Evolutionary conservation across 106 monocot species (phyloP).

Genomic region (Acorus gramineus): DNA sequence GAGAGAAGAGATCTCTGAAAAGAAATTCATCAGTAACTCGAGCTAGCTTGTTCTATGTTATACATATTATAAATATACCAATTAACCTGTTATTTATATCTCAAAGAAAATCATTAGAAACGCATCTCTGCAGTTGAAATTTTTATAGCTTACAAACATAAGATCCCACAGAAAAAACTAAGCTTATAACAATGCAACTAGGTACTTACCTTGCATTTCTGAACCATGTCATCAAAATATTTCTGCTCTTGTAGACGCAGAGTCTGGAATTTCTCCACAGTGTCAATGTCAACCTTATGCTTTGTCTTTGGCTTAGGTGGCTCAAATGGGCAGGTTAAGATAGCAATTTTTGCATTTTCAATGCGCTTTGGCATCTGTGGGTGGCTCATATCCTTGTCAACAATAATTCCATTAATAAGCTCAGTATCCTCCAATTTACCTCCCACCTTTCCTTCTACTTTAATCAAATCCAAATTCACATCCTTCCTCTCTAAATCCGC

Average conservation of each 20-base stretch:
- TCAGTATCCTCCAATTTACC: conserved; percentile 94
- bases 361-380: conserved; percentile 95
- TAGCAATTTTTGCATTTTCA: conserved; percentile 94
- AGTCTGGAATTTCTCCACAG: conserved; percentile 92
- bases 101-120: no score
- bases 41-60: no score
- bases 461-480: conserved; percentile 89
- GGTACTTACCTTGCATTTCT: conserved; percentile 73
- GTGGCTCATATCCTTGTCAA: conserved; percentile 99
- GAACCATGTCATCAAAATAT: conserved; percentile 98
- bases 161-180: no score
- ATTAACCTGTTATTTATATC: no score
- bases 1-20: no score
- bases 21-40: no score
- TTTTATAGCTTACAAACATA: no score
- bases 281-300: conserved; percentile 99
- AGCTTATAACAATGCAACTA: no score
- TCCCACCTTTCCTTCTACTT: conserved; percentile 96
- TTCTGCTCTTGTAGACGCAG: conserved; percentile 78
- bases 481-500: conserved; percentile 96
- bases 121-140: no score
- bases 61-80: no score
- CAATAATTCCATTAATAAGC: conserved; percentile 73
- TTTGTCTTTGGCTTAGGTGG: conserved; percentile 99
- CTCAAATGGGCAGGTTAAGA: conserved; percentile 96